Conservation (phyloP, 2,329 filamentous ascomycete genomes). For the Fusarium sterilihyphosum region DNA sequence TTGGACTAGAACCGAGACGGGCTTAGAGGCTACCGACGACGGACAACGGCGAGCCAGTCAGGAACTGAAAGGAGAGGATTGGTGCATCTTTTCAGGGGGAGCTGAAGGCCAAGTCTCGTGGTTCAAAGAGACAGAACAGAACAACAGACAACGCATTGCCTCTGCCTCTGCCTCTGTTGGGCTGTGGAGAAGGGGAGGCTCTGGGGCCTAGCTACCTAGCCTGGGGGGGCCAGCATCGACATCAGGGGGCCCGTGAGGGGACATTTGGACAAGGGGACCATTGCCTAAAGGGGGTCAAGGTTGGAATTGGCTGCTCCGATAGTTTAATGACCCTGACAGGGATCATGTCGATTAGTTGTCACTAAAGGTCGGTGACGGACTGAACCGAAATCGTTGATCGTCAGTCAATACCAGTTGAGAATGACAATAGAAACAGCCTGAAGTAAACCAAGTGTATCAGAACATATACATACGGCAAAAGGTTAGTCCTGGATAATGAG, state of each 20-base stretch:
- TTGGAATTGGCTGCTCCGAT: conserved; percentile 48
- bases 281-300: conserved; percentile 45
- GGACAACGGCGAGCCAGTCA: conserved; percentile 27
- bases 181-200: conserved; percentile 10
- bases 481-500: not conserved
- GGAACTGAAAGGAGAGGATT: conserved; percentile 12
- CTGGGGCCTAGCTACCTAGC: not conserved
- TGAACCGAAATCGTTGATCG: not conserved
- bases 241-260: conserved; percentile 13
- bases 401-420: not conserved
- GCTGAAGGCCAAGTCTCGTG: not conserved
- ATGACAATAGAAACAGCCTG: not conserved
- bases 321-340: conserved; percentile 49
- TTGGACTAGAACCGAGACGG: conserved; percentile 12
- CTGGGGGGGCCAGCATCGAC: not conserved
- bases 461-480: not conserved
- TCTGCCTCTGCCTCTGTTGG: conserved; percentile 1
- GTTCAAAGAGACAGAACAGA: conserved; percentile 10
- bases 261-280: conserved; percentile 15
- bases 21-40: conserved; percentile 12
- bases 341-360: conserved; percentile 22
- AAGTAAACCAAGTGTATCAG: not conserved
- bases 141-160: conserved; percentile 9
- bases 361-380: conserved; percentile 3
- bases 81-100: conserved; percentile 20